These are phyloP conservation scores for Phytophthora tubulina DNA, from an alignment of 352 stramenopile genomes.

Conservation along the genomic window DNA sequence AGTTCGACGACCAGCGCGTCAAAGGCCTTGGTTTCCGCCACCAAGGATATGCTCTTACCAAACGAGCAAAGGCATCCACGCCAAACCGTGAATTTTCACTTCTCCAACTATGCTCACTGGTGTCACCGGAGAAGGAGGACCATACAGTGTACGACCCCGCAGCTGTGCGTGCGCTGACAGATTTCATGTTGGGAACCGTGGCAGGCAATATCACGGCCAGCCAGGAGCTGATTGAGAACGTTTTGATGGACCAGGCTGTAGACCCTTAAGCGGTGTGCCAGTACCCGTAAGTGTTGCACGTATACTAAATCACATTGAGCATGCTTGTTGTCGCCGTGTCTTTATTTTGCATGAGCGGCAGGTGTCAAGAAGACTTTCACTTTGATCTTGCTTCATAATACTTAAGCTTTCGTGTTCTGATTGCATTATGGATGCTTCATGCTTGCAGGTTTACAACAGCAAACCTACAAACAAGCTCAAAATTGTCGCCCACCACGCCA, in stretches of 20 bases:
- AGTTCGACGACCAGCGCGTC: slow-evolving; percentile 51
- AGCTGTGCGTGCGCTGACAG: slow-evolving; percentile 58
- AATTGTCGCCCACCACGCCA: slow-evolving; percentile 19
- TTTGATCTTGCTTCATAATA: background rate
- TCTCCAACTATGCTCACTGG: slow-evolving; percentile 52
- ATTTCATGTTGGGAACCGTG: slow-evolving; percentile 65
- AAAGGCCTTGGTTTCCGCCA: slow-evolving; percentile 54
- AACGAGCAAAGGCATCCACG: slow-evolving; percentile 48
- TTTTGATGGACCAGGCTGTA: slow-evolving; percentile 49
- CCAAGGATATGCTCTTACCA: slow-evolving; percentile 55
- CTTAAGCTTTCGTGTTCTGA: background rate
- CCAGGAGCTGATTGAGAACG: slow-evolving; percentile 70
- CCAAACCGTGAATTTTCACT: slow-evolving; percentile 48
- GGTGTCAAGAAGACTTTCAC: background rate
- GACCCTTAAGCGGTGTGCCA: slow-evolving; percentile 1
- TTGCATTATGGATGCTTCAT: background rate
- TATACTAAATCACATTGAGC: slow-evolving; percentile 13
- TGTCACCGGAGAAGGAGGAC: slow-evolving; percentile 53
- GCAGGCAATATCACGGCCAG: slow-evolving; percentile 58
- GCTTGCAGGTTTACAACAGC: background rate
- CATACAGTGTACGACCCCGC: slow-evolving; percentile 47
- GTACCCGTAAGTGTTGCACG: slow-evolving; percentile 1
- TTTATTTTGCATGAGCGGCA: no score
- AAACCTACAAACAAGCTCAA: slow-evolving; percentile 14
- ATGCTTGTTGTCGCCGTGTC: no score